Evolutionary conservation across 495 filamentous ascomycete species (phyloP), one percentile per base, ranked within the genome.

Genomic region (Amniculicola lignicola): DNA sequence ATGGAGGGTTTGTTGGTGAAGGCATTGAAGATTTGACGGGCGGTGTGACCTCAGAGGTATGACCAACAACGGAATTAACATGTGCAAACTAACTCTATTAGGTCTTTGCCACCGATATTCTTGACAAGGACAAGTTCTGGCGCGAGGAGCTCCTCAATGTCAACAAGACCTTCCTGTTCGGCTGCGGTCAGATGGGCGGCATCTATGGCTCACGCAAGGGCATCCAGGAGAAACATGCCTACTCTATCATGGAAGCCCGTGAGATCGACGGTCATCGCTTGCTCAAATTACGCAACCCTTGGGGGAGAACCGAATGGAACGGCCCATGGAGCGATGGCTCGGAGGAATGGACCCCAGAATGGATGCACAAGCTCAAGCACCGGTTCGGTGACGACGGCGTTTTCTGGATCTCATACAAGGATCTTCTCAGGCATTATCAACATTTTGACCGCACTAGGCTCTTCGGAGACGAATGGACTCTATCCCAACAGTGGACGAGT

Each of bases 11-110:
- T 66, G 86, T 86, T 16, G 89, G 88, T 14, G 92, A 97, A 67
- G 92, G 85, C 1, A 84, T 96, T 41, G 92, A 97, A 69, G 92
- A 97, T 69, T 74, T 96, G 16, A 96, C 90, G 2, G 92, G 92
- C 9, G 92, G 92, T 3, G 89, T 96, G 11, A 94, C 90, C 0
- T 86, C 84, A 0, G 85, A 90, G 63, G n/a, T n/a, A n/a, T n/a
- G n/a, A n/a, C n/a, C n/a, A n/a, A n/a, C n/a, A n/a, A n/a, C n/a
- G n/a, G n/a, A n/a, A n/a, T n/a, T n/a, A n/a, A n/a, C n/a, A n/a
- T n/a, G n/a, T n/a, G n/a, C n/a, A n/a, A n/a, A n/a, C n/a, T n/a
- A n/a, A n/a, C n/a, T n/a, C n/a, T n/a, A n/a, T n/a, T n/a, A n/a
- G n/a, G 68, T 96, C 5, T 81, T 88, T 29, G 82, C 89, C 0